Evolutionary conservation across 2,329 filamentous ascomycete species (phyloP), one percentile per base, ranked within the genome.

Genomic region (Aureobasidium lini): DNA sequence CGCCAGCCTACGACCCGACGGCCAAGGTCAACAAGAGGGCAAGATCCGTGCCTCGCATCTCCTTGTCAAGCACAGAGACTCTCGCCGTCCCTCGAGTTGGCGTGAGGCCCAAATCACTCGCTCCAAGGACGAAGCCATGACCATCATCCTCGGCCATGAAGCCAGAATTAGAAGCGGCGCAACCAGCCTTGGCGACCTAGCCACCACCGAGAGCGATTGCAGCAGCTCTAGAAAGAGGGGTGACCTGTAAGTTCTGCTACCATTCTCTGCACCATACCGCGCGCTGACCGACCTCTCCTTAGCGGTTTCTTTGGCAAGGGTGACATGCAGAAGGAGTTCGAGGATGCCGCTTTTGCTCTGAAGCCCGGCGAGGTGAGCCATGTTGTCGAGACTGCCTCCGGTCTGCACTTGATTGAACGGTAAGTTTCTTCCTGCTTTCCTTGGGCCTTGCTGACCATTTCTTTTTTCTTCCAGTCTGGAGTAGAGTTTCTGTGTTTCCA

Each of bases 281-380:
- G 46, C 13, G 40, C 48, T 59, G 32, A 46, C 42, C 1, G 10
- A 23, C 9, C 13, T 29, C 39, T 28, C 16, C 32, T 23, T 60
- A 87, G 84, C 64, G 94, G 94, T 18, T 96, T 92, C 75, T 99
- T 99, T 73, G 92, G 90, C 59, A 86, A 83, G 68, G 90, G 91
- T 31, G 93, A 97, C 69, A 99, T 99, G 94, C 94, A 99, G 73
- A 93, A 92, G 78, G 93, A 96, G 76, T 99, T 99, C 70, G 94
- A 99, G 76, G 90, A 96, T 60, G 92, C 92, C 4, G 88, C 94
- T 1, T 99, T 99, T 76, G 86, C 83, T n/a, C 80, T 99, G 59
- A 83, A 92, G 73, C 86, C 87, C 2, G 92, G 91, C 36, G 84
- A 96, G 75, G 85, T 97, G 69, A 96, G 92, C 75, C 80, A 82